Evolutionary conservation across 164 flowering plant genomes (phyloP).

Genomic region (Kalanchoe fedtschenkoi): DNA sequence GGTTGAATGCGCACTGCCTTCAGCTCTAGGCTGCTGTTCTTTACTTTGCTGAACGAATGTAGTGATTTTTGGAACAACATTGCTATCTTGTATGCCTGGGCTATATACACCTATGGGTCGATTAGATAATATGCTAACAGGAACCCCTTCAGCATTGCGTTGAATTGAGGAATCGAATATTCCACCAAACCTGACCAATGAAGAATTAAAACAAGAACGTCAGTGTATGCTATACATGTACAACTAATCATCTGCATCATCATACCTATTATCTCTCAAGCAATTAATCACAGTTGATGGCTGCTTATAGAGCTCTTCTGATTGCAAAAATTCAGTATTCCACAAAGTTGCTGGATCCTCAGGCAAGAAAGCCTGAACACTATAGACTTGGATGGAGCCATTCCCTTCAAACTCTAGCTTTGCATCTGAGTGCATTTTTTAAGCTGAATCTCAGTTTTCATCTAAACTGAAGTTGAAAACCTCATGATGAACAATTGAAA

Average conservation of each 20-base stretch:
- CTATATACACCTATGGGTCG: background rate
- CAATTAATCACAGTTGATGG: slow-evolving; percentile 53
- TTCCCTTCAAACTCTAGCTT: slow-evolving; percentile 56
- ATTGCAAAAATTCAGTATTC: slow-evolving; percentile 67
- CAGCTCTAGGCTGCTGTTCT: slow-evolving; percentile 15
- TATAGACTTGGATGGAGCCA: slow-evolving; percentile 80
- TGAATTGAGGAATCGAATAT: background rate
- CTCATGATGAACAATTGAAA: background rate
- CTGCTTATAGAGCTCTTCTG: slow-evolving; percentile 64
- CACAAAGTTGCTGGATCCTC: slow-evolving; percentile 74
- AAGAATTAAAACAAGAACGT: background rate
- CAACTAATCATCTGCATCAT: background rate
- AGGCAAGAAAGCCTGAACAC: slow-evolving; percentile 83
- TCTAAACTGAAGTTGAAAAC: background rate
- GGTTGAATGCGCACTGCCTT: slow-evolving; percentile 21
- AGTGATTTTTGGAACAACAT: background rate
- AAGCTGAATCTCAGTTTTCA: background rate
- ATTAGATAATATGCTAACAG: background rate
- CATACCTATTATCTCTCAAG: slow-evolving; percentile 85
- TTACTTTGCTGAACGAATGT: background rate
- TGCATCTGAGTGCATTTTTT: slow-evolving; percentile 39
- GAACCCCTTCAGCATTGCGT: background rate
- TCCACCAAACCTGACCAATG: background rate
- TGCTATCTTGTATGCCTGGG: too few relatives aligned
- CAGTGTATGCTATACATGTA: background rate